phyloP scores from a whole-genome alignment of 352 stramenopile species.

The Globisporangium lucens region DNA sequence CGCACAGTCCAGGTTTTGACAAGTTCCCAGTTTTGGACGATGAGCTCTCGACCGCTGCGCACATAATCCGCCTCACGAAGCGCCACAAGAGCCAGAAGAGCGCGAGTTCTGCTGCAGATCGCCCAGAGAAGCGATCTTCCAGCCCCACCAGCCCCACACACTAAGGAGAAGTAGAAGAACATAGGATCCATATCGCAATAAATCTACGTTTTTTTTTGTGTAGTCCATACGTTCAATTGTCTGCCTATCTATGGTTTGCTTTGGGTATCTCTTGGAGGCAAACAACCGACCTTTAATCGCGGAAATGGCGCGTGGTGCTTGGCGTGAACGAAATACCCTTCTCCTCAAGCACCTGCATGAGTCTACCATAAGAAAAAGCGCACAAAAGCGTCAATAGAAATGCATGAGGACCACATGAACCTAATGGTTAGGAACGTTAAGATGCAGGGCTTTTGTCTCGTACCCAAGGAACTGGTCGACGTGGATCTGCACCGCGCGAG shows the following conservation, averaged over 20 bases:
- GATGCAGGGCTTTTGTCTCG: background rate
- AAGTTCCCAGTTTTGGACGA: slow-evolving; percentile 38
- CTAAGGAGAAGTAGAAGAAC: background rate
- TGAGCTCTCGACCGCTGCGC: slow-evolving; percentile 16
- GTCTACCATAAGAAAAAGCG: slow-evolving; percentile 13
- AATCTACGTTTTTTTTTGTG: slow-evolving; percentile 12
- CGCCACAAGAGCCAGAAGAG: slow-evolving; percentile 36
- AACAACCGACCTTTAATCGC: slow-evolving; percentile 26
- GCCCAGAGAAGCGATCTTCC: background rate
- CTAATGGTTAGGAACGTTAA: background rate
- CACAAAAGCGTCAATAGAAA: background rate
- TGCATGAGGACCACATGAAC: background rate
- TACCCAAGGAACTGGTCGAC: slow-evolving; percentile 55
- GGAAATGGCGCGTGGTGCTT: slow-evolving; percentile 69
- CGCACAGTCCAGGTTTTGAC: slow-evolving; percentile 27
- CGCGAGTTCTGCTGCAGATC: background rate
- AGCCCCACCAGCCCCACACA: background rate
- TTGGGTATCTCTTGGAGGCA: too few relatives aligned
- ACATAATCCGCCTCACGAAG: slow-evolving; percentile 39
- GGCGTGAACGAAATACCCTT: slow-evolving; percentile 47
- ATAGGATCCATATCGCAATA: slow-evolving; percentile 2
- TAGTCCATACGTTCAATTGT: background rate
- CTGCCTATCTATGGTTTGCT: too few relatives aligned
- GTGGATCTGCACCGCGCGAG: slow-evolving; percentile 63
- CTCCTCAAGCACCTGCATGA: slow-evolving; percentile 46